Evolutionary conservation across 1,284 basidiomycete species (phyloP).

Genomic region (Flammula alnicola): DNA sequence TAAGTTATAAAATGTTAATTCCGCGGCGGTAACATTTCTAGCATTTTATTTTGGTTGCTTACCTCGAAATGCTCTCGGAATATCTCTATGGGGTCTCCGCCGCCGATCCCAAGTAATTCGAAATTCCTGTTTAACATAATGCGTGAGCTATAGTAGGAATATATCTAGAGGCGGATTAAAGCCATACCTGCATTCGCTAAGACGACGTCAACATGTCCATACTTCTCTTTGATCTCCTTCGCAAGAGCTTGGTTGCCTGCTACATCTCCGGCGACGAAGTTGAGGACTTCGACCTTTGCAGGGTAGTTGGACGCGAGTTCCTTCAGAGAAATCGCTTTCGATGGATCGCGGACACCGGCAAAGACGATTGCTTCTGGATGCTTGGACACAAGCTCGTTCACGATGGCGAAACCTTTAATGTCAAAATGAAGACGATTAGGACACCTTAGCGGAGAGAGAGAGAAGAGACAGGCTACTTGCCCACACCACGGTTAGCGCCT

Average conservation of each 20-base stretch:
- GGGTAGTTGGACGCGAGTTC: slow-evolving; percentile 2
- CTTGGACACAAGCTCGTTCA: not conserved
- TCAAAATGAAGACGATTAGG: not conserved
- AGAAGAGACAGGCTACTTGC: not conserved
- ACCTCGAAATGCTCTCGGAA: slow-evolving; percentile 8
- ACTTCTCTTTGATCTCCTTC: slow-evolving; percentile 4
- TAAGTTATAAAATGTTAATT: not conserved
- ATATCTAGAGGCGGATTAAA: not conserved
- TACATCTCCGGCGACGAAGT: slow-evolving; percentile 13
- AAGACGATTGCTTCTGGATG: not conserved
- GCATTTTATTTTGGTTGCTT: not conserved
- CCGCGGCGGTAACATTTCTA: not conserved
- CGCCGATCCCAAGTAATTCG: not conserved
- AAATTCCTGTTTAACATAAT: not conserved
- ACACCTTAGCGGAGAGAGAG: not conserved
- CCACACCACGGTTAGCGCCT: not conserved
- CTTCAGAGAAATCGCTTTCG: not conserved
- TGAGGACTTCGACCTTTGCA: slow-evolving; percentile 1
- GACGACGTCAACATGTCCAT: slow-evolving; percentile 17
- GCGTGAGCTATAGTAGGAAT: not conserved
- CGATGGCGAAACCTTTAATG: not conserved
- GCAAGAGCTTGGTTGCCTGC: slow-evolving; percentile 13
- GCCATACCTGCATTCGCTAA: slow-evolving; percentile 16
- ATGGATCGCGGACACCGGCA: slow-evolving; percentile 1
- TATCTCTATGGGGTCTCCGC: not conserved